Evolutionary conservation across 176 grass and related monocot genomes (phyloP).

Genomic region (Oryza rufipogon): DNA sequence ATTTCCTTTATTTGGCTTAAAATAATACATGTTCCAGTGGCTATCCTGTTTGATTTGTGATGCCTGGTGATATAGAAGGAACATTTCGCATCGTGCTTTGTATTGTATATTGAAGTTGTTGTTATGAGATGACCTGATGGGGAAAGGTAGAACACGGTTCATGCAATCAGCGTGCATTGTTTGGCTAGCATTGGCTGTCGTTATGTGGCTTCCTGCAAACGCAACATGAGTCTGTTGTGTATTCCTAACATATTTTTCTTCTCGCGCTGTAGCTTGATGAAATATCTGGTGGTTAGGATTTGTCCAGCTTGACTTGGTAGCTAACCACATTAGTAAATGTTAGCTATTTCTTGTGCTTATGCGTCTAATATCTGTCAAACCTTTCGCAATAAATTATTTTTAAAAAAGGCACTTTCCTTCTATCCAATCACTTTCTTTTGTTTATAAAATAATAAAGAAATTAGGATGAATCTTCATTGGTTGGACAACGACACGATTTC

Average conservation of each 20-base stretch:
- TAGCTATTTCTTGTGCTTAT: constrained; percentile 26
- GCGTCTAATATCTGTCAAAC: constrained; percentile 23
- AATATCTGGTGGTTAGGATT: constrained; percentile 48
- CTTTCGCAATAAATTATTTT: constrained; percentile 27
- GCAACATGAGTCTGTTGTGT: neutral
- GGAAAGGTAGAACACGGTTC: neutral
- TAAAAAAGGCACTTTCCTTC: constrained; percentile 22
- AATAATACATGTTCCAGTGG: neutral
- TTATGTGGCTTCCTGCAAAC: constrained; percentile 13
- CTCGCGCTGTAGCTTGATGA: constrained; percentile 19
- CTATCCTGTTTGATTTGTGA: neutral
- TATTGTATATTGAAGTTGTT: neutral
- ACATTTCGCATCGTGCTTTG: neutral
- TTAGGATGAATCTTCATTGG: neutral
- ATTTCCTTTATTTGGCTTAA: neutral
- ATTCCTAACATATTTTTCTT: neutral
- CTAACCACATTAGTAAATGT: constrained; percentile 21
- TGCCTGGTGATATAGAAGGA: neutral
- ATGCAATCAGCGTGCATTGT: constrained; percentile 13
- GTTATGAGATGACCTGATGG: neutral
- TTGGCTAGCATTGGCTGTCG: neutral
- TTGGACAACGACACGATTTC: constrained; percentile 27
- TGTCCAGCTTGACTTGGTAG: constrained; percentile 37
- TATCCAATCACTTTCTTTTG: constrained; percentile 35
- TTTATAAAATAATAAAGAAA: neutral